Percentiles rank a stretch among this genome's conserved stretches.
phyloP scores from a whole-genome alignment of 805 yeast species.

The Spathaspora girioi region DNA sequence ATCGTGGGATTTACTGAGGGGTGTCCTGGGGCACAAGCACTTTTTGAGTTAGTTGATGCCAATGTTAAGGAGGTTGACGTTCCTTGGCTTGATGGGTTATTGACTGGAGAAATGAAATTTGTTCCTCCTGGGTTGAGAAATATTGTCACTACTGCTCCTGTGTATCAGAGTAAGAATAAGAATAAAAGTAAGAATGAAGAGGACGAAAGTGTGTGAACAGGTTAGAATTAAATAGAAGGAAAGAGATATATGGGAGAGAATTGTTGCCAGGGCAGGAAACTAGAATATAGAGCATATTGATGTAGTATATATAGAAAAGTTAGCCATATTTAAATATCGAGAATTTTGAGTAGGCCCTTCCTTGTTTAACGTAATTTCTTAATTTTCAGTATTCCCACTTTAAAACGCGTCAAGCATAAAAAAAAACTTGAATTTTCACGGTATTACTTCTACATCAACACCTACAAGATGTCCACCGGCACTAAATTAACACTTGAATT shows the following conservation, averaged over 20 bases:
- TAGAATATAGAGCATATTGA: too few species aligned
- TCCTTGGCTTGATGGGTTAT: constrained; percentile 42
- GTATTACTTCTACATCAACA: not conserved
- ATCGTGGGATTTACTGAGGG: constrained; percentile 37
- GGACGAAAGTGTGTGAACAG: not conserved
- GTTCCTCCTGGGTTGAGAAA: constrained; percentile 37
- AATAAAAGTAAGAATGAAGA: not conserved
- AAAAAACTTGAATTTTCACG: not conserved
- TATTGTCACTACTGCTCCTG: constrained; percentile 26
- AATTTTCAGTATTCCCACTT: not conserved
- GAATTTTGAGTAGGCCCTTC: too few species aligned
- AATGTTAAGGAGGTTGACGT: constrained; percentile 35
- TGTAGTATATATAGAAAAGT: too few species aligned
- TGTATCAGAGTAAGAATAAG: not conserved
- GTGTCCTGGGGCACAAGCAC: constrained; percentile 20
- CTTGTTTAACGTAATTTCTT: too few species aligned
- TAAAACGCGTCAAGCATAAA: not conserved
- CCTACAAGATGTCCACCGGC: not conserved
- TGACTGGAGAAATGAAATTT: constrained; percentile 14
- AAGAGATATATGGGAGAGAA: too few species aligned
- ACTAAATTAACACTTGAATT: constrained; percentile 23
- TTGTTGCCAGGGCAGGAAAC: too few species aligned
- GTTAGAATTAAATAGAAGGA: not conserved
- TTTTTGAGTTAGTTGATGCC: constrained; percentile 24
- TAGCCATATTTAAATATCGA: too few species aligned